Evolutionary conservation across 2,329 filamentous ascomycete species (phyloP).

Genomic region (Parastagonospora nodorum): DNA sequence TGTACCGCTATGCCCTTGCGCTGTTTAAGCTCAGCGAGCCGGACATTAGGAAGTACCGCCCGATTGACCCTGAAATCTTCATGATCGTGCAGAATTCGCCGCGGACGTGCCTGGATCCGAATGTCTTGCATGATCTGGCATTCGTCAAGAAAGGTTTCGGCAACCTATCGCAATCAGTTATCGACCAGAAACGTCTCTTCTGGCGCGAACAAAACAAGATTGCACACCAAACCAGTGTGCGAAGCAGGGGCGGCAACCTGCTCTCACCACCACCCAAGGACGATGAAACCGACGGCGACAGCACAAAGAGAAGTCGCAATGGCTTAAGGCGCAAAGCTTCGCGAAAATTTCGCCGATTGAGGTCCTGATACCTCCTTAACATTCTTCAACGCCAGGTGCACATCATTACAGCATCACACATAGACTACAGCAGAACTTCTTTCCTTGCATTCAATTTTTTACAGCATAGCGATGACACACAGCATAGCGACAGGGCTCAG

Average conservation of each 20-base stretch:
- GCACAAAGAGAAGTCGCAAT: conserved; percentile 21
- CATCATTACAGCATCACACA: neutral
- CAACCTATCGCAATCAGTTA: conserved; percentile 78
- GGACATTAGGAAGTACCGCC: conserved; percentile 73
- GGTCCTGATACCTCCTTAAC: conserved; percentile 8
- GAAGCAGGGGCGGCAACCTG: conserved; percentile 15
- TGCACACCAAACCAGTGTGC: conserved; percentile 26
- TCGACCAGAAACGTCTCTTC: conserved; percentile 70
- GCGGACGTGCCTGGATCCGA: conserved; percentile 79
- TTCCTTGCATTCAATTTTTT: neutral
- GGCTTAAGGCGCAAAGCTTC: conserved; percentile 30
- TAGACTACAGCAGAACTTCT: neutral
- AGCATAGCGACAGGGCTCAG: neutral
- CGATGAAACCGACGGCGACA: conserved; percentile 29
- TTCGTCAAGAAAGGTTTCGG: conserved; percentile 81
- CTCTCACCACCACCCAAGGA: conserved; percentile 7
- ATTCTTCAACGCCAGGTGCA: neutral
- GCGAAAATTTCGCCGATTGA: conserved; percentile 29
- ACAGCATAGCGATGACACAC: neutral
- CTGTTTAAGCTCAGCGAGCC: conserved; percentile 88
- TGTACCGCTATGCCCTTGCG: conserved; percentile 88
- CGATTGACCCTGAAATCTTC: conserved; percentile 93
- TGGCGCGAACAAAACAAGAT: conserved; percentile 42
- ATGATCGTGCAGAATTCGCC: conserved; percentile 90
- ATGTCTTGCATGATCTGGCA: conserved; percentile 79